These are phyloP conservation scores for Spirogloea muscicola DNA, from an alignment of 139 green algal species.

Conservation along the genomic window DNA sequence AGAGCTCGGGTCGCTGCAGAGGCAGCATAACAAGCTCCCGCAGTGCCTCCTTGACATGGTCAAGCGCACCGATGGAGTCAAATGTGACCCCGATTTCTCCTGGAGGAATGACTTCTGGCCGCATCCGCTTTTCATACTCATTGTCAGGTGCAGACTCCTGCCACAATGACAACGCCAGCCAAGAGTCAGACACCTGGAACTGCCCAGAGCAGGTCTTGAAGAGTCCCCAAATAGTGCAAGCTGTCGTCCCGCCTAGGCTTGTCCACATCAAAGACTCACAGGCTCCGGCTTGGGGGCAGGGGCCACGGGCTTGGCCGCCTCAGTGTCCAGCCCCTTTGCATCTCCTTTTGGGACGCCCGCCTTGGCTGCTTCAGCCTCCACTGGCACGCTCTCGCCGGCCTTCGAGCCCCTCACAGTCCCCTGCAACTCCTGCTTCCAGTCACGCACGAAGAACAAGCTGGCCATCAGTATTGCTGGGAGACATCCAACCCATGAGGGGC, in stretches of 20 bases:
- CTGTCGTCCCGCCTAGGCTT: background rate
- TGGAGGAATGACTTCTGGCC: conserved; percentile 56
- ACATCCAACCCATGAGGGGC: too few species aligned
- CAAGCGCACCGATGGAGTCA: conserved; percentile 58
- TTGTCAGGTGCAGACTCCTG: conserved; percentile 53
- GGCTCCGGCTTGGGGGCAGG: background rate
- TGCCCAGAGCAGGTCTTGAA: too few species aligned
- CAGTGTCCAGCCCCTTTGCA: too few species aligned
- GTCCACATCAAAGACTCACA: background rate
- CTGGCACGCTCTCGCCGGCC: too few species aligned
- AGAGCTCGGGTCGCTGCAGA: conserved; percentile 69
- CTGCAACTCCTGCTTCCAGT: too few species aligned
- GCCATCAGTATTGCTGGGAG: too few species aligned
- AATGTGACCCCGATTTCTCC: conserved; percentile 53
- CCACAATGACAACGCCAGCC: background rate
- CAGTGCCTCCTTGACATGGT: conserved; percentile 57
- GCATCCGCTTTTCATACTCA: conserved; percentile 62
- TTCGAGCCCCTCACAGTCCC: too few species aligned
- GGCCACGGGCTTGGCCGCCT: background rate
- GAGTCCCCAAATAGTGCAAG: too few species aligned
- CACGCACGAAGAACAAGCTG: too few species aligned
- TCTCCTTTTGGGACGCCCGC: too few species aligned
- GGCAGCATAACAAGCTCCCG: conserved; percentile 71
- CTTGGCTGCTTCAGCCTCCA: too few species aligned
- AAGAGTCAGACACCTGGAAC: background rate